Evolutionary conservation across 805 yeast species (phyloP).

Genomic region (Maudiozyma pseudohumilis): DNA sequence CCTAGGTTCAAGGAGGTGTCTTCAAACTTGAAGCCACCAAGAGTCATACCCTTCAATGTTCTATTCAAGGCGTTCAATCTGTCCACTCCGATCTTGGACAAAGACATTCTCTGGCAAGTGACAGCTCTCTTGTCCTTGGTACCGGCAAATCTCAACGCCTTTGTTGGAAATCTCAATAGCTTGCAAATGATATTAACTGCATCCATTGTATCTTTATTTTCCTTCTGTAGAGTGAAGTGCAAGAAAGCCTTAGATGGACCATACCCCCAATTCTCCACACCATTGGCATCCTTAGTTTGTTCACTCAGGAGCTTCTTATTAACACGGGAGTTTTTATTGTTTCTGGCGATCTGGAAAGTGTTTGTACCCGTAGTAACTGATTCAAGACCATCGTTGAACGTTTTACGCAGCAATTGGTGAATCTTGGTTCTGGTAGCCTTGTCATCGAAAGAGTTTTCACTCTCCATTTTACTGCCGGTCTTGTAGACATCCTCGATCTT

Average conservation of each 20-base stretch:
- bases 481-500: conserved; percentile 45
- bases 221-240: conserved; percentile 78
- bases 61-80: conserved; percentile 69
- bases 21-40: conserved; percentile 71
- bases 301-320: conserved; percentile 31
- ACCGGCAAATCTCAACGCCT: conserved; percentile 73
- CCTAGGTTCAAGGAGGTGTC: conserved; percentile 62
- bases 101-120: conserved; percentile 74
- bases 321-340: conserved; percentile 34
- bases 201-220: conserved; percentile 96
- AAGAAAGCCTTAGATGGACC: conserved; percentile 63
- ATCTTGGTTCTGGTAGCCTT: conserved; percentile 68
- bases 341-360: conserved; percentile 51
- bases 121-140: conserved; percentile 96
- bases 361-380: conserved; percentile 65
- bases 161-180: conserved; percentile 64
- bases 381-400: conserved; percentile 67
- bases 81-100: conserved; percentile 59
- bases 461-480: conserved; percentile 48
- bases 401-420: conserved; percentile 66
- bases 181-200: conserved; percentile 68
- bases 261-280: conserved; percentile 56
- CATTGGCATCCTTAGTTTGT: conserved; percentile 34
- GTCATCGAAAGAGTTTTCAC: conserved; percentile 47
- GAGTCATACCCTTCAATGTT: conserved; percentile 61